Evolutionary conservation across 495 filamentous ascomycete species (phyloP), one percentile per base, ranked within the genome.

Genomic region (Penicillium simplicissimum): DNA sequence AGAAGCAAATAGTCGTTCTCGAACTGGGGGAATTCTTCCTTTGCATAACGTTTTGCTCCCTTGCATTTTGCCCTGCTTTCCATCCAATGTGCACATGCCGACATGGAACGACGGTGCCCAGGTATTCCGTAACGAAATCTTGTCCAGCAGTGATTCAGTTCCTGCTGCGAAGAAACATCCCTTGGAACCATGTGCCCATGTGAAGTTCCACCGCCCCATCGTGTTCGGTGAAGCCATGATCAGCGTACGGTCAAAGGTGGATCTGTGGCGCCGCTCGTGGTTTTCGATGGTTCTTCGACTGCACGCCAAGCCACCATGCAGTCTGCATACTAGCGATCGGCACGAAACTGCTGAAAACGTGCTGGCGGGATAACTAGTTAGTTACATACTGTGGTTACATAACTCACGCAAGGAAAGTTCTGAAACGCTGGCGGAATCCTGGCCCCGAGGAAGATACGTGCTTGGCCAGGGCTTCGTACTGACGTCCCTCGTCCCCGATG

Each of bases 361-460:
- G 53, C 48, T 60, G 59, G 59, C 38, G 60, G 62, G 42, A 49
- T 45, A n/a, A n/a, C n/a, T n/a, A n/a, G n/a, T n/a, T n/a, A n/a
- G n/a, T n/a, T n/a, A 23, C 42, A 6, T 10, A 2, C 8, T 17
- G 38, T 8, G 3, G 40, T 17, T 17, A 21, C 17, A n/a, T 17
- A 45, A 45, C 42, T 45, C 19, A 10, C 42, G 64, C 65, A 66
- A 65, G 60, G 61, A 60, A 54, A 52, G 45, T 58, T 60, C 68
- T 66, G 68, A 71, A 71, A 71, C 68, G 49, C 57, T 52, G 61
- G 62, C 53, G 61, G 66, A 62, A 60, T 68, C 52, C 68, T 66
- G 40, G 13, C 58, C 61, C 49, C 43, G 23, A 23, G 25, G 34
- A 28, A 19, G 33, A 23, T 42, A 11, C 4, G 10, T 10, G 31